Evolutionary conservation across 805 yeast species (phyloP).

Genomic region (Candida easanensis): DNA sequence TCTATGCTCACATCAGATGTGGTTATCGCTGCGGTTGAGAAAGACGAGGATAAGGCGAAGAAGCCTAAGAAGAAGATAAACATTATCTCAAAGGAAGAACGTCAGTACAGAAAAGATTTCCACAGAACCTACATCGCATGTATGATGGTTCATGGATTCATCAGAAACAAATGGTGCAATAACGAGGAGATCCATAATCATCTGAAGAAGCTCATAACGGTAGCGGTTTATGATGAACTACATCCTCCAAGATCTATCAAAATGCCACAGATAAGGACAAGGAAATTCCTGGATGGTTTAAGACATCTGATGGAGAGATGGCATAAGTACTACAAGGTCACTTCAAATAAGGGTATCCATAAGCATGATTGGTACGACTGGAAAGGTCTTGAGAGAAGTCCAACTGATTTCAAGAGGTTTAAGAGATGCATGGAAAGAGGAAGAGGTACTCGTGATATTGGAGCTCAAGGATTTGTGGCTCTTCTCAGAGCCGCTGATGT

Average conservation of each 20-base stretch:
- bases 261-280: constrained; percentile 43
- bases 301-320: constrained; percentile 63
- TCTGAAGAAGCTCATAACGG: constrained; percentile 48
- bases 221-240: constrained; percentile 42
- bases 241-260: constrained; percentile 41
- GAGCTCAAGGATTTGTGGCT: constrained; percentile 85
- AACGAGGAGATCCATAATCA: constrained; percentile 38
- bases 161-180: constrained; percentile 75
- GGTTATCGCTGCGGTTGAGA: constrained; percentile 9
- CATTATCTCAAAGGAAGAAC: constrained; percentile 52
- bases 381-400: constrained; percentile 18
- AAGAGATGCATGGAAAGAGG: constrained; percentile 39
- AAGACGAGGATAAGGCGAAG: constrained; percentile 22
- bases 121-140: constrained; percentile 60
- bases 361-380: constrained; percentile 44
- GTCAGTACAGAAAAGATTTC: constrained; percentile 44
- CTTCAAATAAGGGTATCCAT: constrained; percentile 34
- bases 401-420: constrained; percentile 39
- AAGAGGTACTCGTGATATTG: constrained; percentile 72
- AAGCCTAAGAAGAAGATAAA: constrained; percentile 26
- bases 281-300: constrained; percentile 76
- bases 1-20: constrained; percentile 18
- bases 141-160: constrained; percentile 63
- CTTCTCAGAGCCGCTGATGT: constrained; percentile 68
- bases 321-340: constrained; percentile 50